Evolutionary conservation across 192 early-diverging fungal species (phyloP).

Genomic region (Geosiphon pyriformis): DNA sequence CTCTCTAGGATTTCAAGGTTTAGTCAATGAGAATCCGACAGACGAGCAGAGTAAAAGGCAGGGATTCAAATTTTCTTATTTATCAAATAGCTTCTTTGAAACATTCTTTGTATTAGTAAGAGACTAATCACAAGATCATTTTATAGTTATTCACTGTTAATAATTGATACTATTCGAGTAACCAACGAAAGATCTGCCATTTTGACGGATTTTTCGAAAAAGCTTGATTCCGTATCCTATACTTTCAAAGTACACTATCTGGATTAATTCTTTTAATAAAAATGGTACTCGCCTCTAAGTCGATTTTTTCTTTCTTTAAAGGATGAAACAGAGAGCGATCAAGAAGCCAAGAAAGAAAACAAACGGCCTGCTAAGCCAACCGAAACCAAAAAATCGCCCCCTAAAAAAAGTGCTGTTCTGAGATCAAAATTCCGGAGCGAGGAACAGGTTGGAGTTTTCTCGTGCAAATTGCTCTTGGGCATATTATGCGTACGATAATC

Average conservation of each 20-base stretch:
- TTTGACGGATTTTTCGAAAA: slow-evolving; percentile 28
- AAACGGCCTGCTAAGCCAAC: slow-evolving; percentile 23
- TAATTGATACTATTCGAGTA: slow-evolving; percentile 84
- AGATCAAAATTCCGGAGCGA: slow-evolving; percentile 78
- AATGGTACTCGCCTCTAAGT: too few relatives aligned
- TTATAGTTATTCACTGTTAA: slow-evolving; percentile 68
- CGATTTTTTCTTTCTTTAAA: not conserved
- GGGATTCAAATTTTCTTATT: not conserved
- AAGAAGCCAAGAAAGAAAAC: slow-evolving; percentile 37
- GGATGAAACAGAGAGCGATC: slow-evolving; percentile 18
- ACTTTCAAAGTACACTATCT: slow-evolving; percentile 26
- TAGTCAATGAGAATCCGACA: slow-evolving; percentile 65
- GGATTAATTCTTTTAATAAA: too few relatives aligned
- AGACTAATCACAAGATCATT: slow-evolving; percentile 5
- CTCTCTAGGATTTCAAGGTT: slow-evolving; percentile 78
- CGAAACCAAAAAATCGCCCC: slow-evolving; percentile 23
- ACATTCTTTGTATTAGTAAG: not conserved
- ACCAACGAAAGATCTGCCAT: slow-evolving; percentile 41
- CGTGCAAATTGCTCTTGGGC: not conserved
- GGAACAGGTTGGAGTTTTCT: slow-evolving; percentile 30
- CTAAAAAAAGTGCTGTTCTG: slow-evolving; percentile 62
- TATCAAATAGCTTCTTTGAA: not conserved
- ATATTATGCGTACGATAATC: not conserved
- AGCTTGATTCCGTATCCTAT: slow-evolving; percentile 5
- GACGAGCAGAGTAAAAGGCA: slow-evolving; percentile 70